Percentiles rank a stretch among this genome's conserved stretches.
These are phyloP conservation scores for Dryadomyces quercivorus DNA, from an alignment of 2,329 filamentous ascomycete species.

Conservation along the genomic window DNA sequence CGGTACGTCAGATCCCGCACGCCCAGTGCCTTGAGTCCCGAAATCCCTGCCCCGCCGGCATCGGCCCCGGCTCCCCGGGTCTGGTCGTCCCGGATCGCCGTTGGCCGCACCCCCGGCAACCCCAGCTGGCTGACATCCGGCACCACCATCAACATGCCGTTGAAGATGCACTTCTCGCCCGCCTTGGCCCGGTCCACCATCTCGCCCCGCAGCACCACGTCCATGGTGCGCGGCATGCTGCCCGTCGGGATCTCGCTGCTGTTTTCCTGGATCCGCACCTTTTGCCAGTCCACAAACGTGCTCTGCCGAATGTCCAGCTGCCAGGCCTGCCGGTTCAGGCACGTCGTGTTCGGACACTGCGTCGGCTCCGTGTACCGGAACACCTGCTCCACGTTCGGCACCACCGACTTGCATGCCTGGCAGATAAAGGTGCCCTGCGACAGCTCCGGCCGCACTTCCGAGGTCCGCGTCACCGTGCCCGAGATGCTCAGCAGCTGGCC, in stretches of 20 bases:
- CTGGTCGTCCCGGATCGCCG: constrained; percentile 72
- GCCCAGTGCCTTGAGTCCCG: constrained; percentile 81
- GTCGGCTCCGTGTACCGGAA: constrained; percentile 96
- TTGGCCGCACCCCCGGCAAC: constrained; percentile 72
- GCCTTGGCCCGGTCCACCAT: constrained; percentile 97
- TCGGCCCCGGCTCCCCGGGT: constrained; percentile 72
- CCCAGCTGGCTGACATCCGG: constrained; percentile 93
- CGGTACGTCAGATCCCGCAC: constrained; percentile 92
- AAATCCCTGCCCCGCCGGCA: constrained; percentile 72
- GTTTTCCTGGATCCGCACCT: constrained; percentile 96
- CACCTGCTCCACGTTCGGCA: constrained; percentile 89
- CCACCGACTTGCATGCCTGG: constrained; percentile 70
- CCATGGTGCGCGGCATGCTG: constrained; percentile 97
- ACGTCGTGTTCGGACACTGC: constrained; percentile 80
- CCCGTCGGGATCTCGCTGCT: constrained; percentile 96
- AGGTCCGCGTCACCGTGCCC: constrained; percentile 91
- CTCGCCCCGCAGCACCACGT: constrained; percentile 89
- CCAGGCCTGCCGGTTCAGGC: constrained; percentile 87
- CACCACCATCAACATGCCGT: constrained; percentile 88
- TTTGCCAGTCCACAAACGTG: constrained; percentile 98
- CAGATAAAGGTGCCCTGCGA: constrained; percentile 88
- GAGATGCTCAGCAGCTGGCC: constrained; percentile 92
- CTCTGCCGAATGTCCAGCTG: constrained; percentile 92
- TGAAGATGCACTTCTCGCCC: constrained; percentile 97
- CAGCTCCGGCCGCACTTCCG: constrained; percentile 88